Conservation (phyloP, 2,329 filamentous ascomycete species). For the Helotiales sp. region DNA sequence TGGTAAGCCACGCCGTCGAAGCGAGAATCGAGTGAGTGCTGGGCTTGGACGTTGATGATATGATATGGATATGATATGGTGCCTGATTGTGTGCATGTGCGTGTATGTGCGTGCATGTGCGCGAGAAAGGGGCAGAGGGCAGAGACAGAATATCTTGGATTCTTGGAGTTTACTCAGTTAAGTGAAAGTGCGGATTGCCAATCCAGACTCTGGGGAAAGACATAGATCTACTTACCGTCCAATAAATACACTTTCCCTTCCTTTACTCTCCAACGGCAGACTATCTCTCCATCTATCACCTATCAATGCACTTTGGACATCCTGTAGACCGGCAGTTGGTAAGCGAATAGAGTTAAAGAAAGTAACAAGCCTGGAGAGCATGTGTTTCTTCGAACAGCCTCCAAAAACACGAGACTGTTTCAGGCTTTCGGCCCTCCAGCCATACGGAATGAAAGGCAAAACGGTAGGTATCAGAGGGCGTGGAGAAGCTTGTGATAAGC, state of each 20-base stretch:
- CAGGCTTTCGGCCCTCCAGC: too few relatives aligned
- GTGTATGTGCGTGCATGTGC: too few relatives aligned
- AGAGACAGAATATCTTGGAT: neutral
- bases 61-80: too few relatives aligned
- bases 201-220: neutral
- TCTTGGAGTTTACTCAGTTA: too few relatives aligned
- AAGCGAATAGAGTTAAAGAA: neutral
- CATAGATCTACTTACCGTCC: neutral
- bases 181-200: neutral
- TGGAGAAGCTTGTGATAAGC: neutral
- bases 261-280: neutral
- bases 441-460: neutral
- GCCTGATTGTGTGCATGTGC: too few relatives aligned
- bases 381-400: too few relatives aligned
- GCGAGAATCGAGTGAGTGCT: constrained; percentile 1
- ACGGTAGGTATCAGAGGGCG: neutral
- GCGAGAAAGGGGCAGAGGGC: neutral
- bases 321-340: neutral
- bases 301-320: constrained; percentile 6
- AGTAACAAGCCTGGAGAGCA: neutral
- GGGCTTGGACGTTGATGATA: neutral
- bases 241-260: neutral
- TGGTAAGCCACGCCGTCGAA: neutral
- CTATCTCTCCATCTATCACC: neutral
- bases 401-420: too few relatives aligned